These are phyloP conservation scores for Hansenula sp. DNA, from an alignment of 1,139 yeast species.

Conservation along the genomic window DNA sequence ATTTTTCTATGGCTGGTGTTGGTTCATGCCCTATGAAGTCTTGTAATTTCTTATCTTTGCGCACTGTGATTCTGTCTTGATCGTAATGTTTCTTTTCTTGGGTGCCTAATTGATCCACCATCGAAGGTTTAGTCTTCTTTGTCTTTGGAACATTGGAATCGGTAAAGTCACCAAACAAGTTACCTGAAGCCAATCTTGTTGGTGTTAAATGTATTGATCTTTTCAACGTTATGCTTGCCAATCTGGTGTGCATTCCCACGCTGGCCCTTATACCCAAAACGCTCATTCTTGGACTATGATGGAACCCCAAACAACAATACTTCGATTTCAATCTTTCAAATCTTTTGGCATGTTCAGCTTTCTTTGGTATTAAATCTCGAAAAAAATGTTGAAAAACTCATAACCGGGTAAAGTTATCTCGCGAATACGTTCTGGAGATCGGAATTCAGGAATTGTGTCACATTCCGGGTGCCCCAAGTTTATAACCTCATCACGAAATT, in stretches of 20 bases:
- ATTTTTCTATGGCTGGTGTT: constrained; percentile 37
- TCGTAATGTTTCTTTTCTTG: constrained; percentile 9
- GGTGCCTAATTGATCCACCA: constrained; percentile 13
- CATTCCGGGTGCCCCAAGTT: not conserved
- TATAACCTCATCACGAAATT: not conserved
- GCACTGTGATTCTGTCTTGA: constrained; percentile 25
- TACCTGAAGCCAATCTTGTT: not conserved
- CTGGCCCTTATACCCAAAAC: not conserved
- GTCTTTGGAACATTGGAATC: constrained; percentile 12
- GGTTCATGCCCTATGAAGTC: constrained; percentile 37
- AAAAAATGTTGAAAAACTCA: not conserved
- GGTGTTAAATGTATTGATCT: not conserved
- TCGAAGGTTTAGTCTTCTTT: constrained; percentile 7
- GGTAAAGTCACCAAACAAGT: constrained; percentile 22
- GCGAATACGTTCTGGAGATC: too few species aligned
- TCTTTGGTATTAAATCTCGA: not conserved
- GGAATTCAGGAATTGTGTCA: too few species aligned
- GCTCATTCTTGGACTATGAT: not conserved
- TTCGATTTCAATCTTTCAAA: too few species aligned
- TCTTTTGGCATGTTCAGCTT: not conserved
- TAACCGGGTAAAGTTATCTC: not conserved
- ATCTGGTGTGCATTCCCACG: not conserved
- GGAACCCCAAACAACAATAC: too few species aligned
- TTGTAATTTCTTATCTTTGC: constrained; percentile 38
- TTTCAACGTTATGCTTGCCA: not conserved